Evolutionary conservation across 345 rosid genomes (phyloP).

Genomic region (Bruguiera sexangula): DNA sequence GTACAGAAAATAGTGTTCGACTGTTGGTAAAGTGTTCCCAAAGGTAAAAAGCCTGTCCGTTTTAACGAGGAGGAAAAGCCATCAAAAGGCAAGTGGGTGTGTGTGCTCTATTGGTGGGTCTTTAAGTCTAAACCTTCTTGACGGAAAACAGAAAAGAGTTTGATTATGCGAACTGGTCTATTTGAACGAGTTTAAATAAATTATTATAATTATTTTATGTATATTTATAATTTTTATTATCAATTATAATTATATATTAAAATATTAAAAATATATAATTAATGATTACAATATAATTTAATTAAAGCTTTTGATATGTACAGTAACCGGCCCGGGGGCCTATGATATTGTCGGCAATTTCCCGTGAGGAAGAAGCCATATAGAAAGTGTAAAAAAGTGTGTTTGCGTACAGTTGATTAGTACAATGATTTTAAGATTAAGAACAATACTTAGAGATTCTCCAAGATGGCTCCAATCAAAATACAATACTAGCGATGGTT

Average conservation of each 20-base stretch:
- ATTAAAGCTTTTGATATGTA: too few species aligned
- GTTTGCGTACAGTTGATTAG: not conserved
- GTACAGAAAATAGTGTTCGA: not conserved
- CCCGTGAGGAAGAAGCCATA: not conserved
- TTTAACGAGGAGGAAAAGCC: constrained; percentile 22
- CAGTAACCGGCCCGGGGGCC: too few species aligned
- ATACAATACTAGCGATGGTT: constrained; percentile 16
- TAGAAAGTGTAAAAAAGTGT: not conserved
- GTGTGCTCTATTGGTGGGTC: not conserved
- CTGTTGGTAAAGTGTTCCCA: constrained; percentile 7
- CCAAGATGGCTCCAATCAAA: not conserved
- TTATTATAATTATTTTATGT: too few species aligned
- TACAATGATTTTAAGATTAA: constrained; percentile 24
- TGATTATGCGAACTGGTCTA: too few species aligned
- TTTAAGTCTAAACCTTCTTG: constrained; percentile 9
- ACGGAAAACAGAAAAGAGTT: not conserved
- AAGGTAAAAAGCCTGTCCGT: constrained; percentile 24
- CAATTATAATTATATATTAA: too few species aligned
- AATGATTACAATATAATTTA: not conserved
- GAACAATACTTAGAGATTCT: constrained; percentile 10
- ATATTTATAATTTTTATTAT: too few species aligned
- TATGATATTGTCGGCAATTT: too few species aligned
- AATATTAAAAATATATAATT: not conserved
- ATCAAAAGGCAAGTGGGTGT: not conserved
- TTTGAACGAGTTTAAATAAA: too few species aligned